A percentile compares a stretch with the other conserved stretches of the same genome.
Conservation (phyloP, 768 basidiomycete genomes). For the Rhizopogon sp. region DNA sequence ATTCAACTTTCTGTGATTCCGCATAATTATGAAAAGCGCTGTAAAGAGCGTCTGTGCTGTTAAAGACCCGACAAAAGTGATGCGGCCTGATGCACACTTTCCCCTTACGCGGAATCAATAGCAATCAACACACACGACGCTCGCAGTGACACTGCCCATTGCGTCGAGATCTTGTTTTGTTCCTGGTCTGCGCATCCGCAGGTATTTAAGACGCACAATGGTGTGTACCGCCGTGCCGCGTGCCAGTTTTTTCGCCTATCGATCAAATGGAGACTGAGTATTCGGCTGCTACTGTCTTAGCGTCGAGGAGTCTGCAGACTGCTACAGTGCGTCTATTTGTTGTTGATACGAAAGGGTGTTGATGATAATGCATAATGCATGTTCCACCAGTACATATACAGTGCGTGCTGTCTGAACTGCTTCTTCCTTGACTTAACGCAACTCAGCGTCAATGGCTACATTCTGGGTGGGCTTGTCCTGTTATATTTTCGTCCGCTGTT, state of each 20-base stretch:
- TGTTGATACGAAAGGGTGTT: background rate
- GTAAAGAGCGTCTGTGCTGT: no score
- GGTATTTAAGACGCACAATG: background rate
- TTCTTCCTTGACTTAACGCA: background rate
- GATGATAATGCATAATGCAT: background rate
- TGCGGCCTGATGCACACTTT: no score
- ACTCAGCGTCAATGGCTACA: background rate
- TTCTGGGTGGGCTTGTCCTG: background rate
- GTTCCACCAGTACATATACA: background rate
- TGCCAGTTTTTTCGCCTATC: no score
- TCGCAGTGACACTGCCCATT: no score
- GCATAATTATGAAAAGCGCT: no score
- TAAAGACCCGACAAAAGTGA: no score
- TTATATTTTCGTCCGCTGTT: background rate
- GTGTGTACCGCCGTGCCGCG: background rate
- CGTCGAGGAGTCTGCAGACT: background rate
- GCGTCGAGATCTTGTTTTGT: background rate
- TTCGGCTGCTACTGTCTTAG: background rate
- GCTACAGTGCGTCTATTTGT: background rate
- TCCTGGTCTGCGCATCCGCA: background rate
- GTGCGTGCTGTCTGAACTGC: background rate
- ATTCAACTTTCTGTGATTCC: no score
- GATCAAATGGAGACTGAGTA: background rate
- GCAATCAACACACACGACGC: no score
- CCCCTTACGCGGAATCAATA: no score